Conservation (phyloP, 768 basidiomycete species). For the Mycena vulgaris region DNA sequence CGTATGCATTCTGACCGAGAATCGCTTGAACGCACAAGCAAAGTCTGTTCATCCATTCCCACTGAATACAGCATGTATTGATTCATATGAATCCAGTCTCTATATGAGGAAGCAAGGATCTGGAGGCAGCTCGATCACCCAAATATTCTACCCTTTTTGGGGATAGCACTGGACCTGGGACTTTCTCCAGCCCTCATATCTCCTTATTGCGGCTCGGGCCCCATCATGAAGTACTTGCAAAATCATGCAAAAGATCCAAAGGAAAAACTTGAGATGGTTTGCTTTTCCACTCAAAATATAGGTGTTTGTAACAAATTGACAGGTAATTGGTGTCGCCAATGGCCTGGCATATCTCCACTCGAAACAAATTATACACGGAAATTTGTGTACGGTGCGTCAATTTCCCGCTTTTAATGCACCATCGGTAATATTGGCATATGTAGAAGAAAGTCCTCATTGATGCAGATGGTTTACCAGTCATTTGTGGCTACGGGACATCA, state of each 20-base stretch:
- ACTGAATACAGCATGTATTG: not conserved
- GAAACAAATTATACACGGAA: slow-evolving; percentile 35
- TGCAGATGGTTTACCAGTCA: slow-evolving; percentile 4
- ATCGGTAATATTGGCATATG: not conserved
- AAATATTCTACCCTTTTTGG: slow-evolving; percentile 32
- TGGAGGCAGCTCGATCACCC: slow-evolving; percentile 27
- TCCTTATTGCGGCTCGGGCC: slow-evolving; percentile 24
- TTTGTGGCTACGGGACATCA: slow-evolving; percentile 30
- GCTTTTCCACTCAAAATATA: not conserved
- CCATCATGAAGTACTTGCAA: slow-evolving; percentile 31
- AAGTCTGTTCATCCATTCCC: not conserved
- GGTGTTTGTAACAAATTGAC: not conserved
- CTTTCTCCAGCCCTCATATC: slow-evolving; percentile 34
- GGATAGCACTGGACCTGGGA: slow-evolving; percentile 31
- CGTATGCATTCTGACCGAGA: slow-evolving; percentile 28
- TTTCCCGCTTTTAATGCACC: not conserved
- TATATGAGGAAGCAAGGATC: slow-evolving; percentile 16
- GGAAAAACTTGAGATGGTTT: slow-evolving; percentile 28
- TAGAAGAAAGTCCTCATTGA: slow-evolving; percentile 36
- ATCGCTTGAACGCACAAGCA: slow-evolving; percentile 8
- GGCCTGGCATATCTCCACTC: slow-evolving; percentile 39
- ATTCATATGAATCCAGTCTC: not conserved
- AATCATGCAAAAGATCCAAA: not conserved
- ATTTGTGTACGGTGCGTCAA: slow-evolving; percentile 32
- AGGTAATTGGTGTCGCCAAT: slow-evolving; percentile 25